Base-by-base conservation (phyloP, 1,284 basidiomycete species). In the Vanrija sp. region DNA sequence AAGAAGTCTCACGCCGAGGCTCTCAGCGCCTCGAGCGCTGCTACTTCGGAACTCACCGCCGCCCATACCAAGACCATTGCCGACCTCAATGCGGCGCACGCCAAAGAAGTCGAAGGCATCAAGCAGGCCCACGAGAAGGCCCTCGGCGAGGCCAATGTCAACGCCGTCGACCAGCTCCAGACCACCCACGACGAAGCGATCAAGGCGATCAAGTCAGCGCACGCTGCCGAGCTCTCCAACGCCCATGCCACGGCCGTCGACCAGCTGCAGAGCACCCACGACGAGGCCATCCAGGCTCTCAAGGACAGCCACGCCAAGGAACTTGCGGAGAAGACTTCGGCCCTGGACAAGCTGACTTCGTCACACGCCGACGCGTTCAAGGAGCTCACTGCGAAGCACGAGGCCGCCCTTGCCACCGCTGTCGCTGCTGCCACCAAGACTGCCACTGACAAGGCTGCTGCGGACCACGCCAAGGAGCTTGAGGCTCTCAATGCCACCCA, bases 321-420 rank as follows among this genome's bases (percentile, higher is more conserved):
- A 6, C 15, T 26, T 38, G 38, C 18, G 6, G 21, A 29, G 26
- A 34, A 34, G 34, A 21, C 49, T 23, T 39, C 40, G 21, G 16
- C 43, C 23, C 38, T 18, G 10, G 38, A 28, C 7, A 19, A 42
- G 50, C 51, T 55, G 42, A 6, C 40, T 8, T 8, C 40, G 6
- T n/a, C 40, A 14, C 65, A 69, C 45, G 53, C 51, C 21, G 25
- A 38, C 15, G 65, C 64, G 40, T 54, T 69, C 38, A 56, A 58
- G 16, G 51, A 51, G 6, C 51, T 68, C 42, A 58, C 64, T 10
- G 16, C 43, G 6, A 61, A 65, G 16, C 53, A 68, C 18, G 48
- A 55, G 15, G 38, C 43, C 12, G 62, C n/a, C n/a, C 40, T 38
- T 10, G 23, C 18, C 14, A n/a, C 23, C 8, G 34, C 46, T 9